Base-by-base conservation (phyloP, 768 basidiomycete genomes). In the Calocybe cyanea region DNA sequence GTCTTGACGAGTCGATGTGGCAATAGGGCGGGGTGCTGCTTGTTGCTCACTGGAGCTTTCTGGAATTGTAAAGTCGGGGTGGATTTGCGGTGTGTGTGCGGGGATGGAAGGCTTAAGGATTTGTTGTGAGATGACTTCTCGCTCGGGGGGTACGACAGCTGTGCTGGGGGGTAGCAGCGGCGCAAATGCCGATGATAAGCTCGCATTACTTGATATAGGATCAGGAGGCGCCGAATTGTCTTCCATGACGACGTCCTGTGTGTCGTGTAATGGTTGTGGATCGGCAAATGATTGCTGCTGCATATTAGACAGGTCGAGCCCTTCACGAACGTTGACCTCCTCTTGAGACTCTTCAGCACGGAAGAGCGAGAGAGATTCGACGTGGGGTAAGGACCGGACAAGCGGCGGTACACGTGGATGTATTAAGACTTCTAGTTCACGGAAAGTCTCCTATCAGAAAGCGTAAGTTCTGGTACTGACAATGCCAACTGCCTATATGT, bases 351-450 rank as follows among this genome's bases (percentile, higher is more conserved):
- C 85, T 52, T 89, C 85, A 2, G 67, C 64, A 20, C 71, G 73
- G 52, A 80, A 81, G 21, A 90, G 68, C 10, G 81, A 73, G 13
- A 89, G 58, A 1, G 72, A 62, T 50, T 85, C 85, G 9, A 85
- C 58, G 23, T 75, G 69, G 13, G 87, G 86, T 46, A 86, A 61
- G 3, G 83, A 72, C 36, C 84, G 80, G 43, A 89, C 70, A 10
- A 88, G 63, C 7, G 89, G 85, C 7, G 91, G 91, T 4, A 87
- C 71, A 17, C 88, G 83, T 37, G 90, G 89, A 55, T 92, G 91
- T 9, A 93, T 58, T 18, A 91, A 64, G 20, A 83, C 59, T 46
- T 87, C 86, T 38, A 86, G 57, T 28, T 65, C 65, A 17, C 57
- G 65, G 49, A 72, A 64, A 23, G 59, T 40, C 43, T 54, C 38